These are phyloP conservation scores for Scutellaria barbata DNA, from an alignment of 257 asterid genomes.

Conservation along the genomic window DNA sequence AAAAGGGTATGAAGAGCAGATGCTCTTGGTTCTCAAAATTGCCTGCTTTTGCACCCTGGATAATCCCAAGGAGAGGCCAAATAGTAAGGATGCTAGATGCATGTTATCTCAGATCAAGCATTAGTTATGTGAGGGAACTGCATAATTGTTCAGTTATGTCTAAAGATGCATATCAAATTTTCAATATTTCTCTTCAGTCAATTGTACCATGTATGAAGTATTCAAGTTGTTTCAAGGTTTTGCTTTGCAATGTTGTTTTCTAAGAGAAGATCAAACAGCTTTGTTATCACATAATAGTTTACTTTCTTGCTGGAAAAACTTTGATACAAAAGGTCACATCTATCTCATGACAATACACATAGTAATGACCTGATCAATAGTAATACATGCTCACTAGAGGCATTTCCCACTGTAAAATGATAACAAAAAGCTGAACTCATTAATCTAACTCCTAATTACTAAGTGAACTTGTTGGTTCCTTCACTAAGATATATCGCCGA, in stretches of 20 bases:
- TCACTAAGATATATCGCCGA: constrained; percentile 17
- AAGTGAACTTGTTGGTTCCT: constrained; percentile 6
- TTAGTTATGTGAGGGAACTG: constrained; percentile 31
- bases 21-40: constrained; percentile 87
- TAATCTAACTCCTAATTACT: neutral
- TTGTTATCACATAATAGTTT: neutral
- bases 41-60: constrained; percentile 89
- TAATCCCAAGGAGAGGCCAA: constrained; percentile 89
- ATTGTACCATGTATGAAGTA: constrained; percentile 27
- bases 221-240: neutral
- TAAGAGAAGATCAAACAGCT: neutral
- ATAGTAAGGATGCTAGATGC: constrained; percentile 79
- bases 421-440: neutral
- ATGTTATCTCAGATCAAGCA: constrained; percentile 83
- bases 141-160: constrained; percentile 17
- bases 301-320: neutral
- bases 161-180: constrained; percentile 13
- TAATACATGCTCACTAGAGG: neutral
- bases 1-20: constrained; percentile 82
- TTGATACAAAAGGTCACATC: no score
- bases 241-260: neutral
- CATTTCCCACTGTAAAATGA: constrained; percentile 11
- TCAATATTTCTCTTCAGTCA: constrained; percentile 27
- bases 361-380: no score
- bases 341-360: no score